Evolutionary conservation across 129 eudicot species (phyloP), one percentile per base, ranked within the genome.

Genomic region (Tagetes erecta): DNA sequence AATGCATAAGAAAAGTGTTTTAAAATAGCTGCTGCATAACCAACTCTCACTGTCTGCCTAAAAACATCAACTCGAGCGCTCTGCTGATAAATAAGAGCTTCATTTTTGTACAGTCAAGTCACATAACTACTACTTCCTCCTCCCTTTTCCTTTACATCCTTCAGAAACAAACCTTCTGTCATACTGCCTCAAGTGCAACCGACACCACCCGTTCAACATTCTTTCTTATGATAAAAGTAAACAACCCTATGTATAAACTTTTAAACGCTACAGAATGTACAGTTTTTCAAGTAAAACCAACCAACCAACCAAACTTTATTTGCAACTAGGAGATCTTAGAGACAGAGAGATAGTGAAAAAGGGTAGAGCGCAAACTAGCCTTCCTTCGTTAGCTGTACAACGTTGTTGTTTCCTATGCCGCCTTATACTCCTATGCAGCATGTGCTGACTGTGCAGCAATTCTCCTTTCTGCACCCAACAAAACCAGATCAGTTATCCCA

Each of bases 321-420:
- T 87, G 91, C 92, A 92, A 80, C 76, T 62, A 38, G 30, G 77
- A 36, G 47, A 80, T 78, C 64, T 13, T 5, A 6, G 6, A 70
- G 35, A 72, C 39, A 50, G 51, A 73, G 73, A 83, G 59, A 75
- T 49, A 64, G 20, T 47, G 67, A 72, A 73, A 42, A 70, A 80
- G 82, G 87, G 85, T 89, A 92, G 84, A 88, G 92, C 92, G 73
- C 89, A 84, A 87, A 84, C 90, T 89, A 90, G 87, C 98, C 94
- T 79, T 68, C 64, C 89, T 91, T 82, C 64, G 92, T 93, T 85
- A 90, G 97, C 98, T 88, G 98, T 93, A 93, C 97, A 90, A 79
- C 87, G 52, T 77, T 78, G 63, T 36, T 78, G 53, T 76, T 79
- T 67, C 78, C 80, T 84, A 83, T 70, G 81, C 73, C 84, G 65